Percentiles rank a stretch among this genome's conserved stretches.
phyloP scores from a whole-genome alignment of 192 early-diverging fungal species.

The Umbelopsis vinacea region DNA sequence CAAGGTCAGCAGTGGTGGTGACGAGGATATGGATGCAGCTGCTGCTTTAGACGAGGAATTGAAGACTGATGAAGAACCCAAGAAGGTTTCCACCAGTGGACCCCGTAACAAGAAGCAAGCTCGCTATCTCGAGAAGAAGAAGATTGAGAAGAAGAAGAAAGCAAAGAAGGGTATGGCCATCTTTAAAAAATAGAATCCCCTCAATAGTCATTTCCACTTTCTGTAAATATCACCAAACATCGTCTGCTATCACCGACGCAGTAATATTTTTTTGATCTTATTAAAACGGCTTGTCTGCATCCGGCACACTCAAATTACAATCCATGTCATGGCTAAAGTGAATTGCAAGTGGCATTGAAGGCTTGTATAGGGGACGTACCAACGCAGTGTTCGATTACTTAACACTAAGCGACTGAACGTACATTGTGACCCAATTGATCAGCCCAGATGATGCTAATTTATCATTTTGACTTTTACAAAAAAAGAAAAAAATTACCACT shows the following conservation, averaged over 20 bases:
- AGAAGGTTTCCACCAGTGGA: constrained; percentile 58
- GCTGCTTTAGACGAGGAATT: constrained; percentile 37
- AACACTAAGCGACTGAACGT: too few relatives aligned
- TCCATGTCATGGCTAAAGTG: too few relatives aligned
- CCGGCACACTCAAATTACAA: too few relatives aligned
- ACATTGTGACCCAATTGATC: too few relatives aligned
- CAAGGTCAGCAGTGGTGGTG: constrained; percentile 26
- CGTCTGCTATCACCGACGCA: not conserved
- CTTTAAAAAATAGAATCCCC: constrained; percentile 19
- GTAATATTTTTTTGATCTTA: constrained; percentile 3
- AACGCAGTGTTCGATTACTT: too few relatives aligned
- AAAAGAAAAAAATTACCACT: too few relatives aligned
- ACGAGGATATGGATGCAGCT: constrained; percentile 27
- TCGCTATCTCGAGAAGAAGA: constrained; percentile 31
- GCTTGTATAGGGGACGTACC: too few relatives aligned
- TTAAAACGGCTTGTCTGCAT: not conserved
- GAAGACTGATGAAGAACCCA: constrained; percentile 24
- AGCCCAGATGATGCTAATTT: too few relatives aligned
- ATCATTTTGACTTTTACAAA: too few relatives aligned
- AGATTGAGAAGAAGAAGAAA: constrained; percentile 21
- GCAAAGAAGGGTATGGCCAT: constrained; percentile 15
- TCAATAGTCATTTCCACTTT: constrained; percentile 7
- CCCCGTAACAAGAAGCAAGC: constrained; percentile 32
- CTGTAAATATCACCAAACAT: constrained; percentile 20
- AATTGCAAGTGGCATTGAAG: too few relatives aligned